These are phyloP conservation scores for Prunus armeniaca DNA, from an alignment of 306 rosid genomes.

Conservation along the genomic window DNA sequence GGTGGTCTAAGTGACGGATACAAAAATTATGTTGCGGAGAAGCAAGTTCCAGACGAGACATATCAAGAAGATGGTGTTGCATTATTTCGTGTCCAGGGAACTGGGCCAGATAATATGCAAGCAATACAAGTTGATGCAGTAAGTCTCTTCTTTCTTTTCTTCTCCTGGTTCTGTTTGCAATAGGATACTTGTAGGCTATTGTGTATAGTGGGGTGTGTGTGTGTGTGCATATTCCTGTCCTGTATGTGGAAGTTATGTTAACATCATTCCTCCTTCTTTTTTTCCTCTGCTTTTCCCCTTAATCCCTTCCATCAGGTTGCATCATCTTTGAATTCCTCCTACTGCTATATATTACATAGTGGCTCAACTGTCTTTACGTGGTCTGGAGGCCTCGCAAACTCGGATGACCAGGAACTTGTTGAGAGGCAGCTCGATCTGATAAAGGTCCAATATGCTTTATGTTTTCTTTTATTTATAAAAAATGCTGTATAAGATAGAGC, in stretches of 20 bases:
- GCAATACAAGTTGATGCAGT: constrained; percentile 94
- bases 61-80: constrained; percentile 79
- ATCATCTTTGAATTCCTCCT: constrained; percentile 89
- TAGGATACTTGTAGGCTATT: not conserved
- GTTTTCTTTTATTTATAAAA: constrained; percentile 16
- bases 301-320: constrained; percentile 50
- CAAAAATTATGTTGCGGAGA: constrained; percentile 60
- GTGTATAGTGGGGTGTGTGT: not conserved
- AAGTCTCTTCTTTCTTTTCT: constrained; percentile 20
- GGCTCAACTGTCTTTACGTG: constrained; percentile 69
- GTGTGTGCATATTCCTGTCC: not conserved
- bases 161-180: not conserved
- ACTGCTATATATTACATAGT: constrained; percentile 78
- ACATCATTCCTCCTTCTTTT: not conserved
- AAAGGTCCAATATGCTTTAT: constrained; percentile 50
- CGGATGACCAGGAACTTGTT: constrained; percentile 75
- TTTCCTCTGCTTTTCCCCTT: constrained; percentile 10
- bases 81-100: constrained; percentile 89
- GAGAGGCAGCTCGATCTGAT: constrained; percentile 94
- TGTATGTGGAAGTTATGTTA: constrained; percentile 17
- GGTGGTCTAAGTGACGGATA: constrained; percentile 96
- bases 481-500: constrained; percentile 8
- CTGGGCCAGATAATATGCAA: constrained; percentile 98
- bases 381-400: constrained; percentile 69
- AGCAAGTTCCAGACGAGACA: constrained; percentile 75